These are phyloP conservation scores for Wickerhamomyces rabaulensis DNA, from an alignment of 805 yeast species.

Conservation along the genomic window DNA sequence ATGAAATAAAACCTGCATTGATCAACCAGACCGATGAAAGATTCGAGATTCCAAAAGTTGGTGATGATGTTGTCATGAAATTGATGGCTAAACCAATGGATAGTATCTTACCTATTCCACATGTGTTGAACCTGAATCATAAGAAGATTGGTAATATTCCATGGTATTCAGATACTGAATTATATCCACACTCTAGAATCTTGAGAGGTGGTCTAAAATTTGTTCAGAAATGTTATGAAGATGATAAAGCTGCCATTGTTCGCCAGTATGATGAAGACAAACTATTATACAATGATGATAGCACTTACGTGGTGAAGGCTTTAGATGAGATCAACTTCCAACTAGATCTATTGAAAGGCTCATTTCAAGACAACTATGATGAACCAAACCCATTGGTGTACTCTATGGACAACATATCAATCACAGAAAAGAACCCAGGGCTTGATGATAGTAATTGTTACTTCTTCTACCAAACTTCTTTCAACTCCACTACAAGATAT, in stretches of 20 bases:
- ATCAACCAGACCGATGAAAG: slow-evolving; percentile 43
- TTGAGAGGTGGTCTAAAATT: slow-evolving; percentile 60
- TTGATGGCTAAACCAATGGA: slow-evolving; percentile 54
- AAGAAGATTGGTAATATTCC: slow-evolving; percentile 46
- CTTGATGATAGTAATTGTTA: slow-evolving; percentile 40
- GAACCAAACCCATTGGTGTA: slow-evolving; percentile 15
- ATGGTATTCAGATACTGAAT: slow-evolving; percentile 35
- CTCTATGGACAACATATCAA: slow-evolving; percentile 12
- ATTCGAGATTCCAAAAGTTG: slow-evolving; percentile 52
- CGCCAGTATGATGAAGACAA: slow-evolving; percentile 52
- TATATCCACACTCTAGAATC: slow-evolving; percentile 56
- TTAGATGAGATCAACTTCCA: slow-evolving; percentile 45
- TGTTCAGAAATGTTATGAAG: slow-evolving; percentile 46
- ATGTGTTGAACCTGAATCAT: slow-evolving; percentile 37
- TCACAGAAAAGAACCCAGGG: slow-evolving; percentile 12
- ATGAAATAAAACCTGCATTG: slow-evolving; percentile 63
- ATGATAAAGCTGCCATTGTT: slow-evolving; percentile 52
- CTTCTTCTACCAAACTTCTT: slow-evolving; percentile 75
- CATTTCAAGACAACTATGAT: slow-evolving; percentile 21
- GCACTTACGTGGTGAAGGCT: slow-evolving; percentile 50
- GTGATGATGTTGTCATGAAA: slow-evolving; percentile 52
- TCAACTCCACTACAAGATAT: slow-evolving; percentile 58
- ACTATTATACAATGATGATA: slow-evolving; percentile 55
- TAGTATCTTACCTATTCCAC: slow-evolving; percentile 44
- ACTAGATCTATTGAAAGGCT: slow-evolving; percentile 33